phyloP scores from a whole-genome alignment of 257 asterid genomes.

The Thymus quinquecostatus region DNA sequence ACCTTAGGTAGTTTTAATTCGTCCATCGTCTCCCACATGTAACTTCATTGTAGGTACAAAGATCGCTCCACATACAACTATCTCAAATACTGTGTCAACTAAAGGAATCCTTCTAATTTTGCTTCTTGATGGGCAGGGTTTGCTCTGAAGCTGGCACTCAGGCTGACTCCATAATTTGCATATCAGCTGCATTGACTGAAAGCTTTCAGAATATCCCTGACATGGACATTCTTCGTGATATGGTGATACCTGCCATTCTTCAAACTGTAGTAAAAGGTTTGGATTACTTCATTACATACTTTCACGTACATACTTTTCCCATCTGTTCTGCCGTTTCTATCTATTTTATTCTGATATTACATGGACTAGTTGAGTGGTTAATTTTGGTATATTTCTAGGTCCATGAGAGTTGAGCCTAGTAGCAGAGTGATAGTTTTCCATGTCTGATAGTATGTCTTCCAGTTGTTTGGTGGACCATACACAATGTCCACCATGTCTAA shows the following conservation, averaged over 20 bases:
- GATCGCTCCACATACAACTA: background rate
- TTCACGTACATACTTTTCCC: conserved; percentile 15
- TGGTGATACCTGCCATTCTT: conserved; percentile 74
- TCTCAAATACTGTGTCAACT: conserved; percentile 6
- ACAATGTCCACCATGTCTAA: too few relatives aligned
- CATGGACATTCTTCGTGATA: conserved; percentile 57
- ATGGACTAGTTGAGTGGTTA: conserved; percentile 20
- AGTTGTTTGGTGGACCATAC: too few relatives aligned
- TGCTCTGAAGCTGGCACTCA: conserved; percentile 54
- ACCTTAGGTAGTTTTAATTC: background rate
- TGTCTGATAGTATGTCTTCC: too few relatives aligned
- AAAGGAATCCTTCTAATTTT: conserved; percentile 32
- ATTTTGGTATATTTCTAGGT: conserved; percentile 2
- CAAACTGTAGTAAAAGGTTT: conserved; percentile 81
- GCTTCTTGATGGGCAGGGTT: conserved; percentile 49
- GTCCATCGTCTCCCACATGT: background rate
- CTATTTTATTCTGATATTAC: background rate
- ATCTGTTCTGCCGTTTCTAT: conserved; percentile 11
- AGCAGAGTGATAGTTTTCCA: background rate
- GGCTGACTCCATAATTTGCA: conserved; percentile 50
- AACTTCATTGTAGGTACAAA: background rate
- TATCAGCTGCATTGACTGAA: conserved; percentile 54
- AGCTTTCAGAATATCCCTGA: conserved; percentile 36
- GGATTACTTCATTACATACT: conserved; percentile 15
- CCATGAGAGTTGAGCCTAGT: background rate